phyloP scores from a whole-genome alignment of 2,329 filamentous ascomycete genomes.

The Ascochyta clinopodiicola region DNA sequence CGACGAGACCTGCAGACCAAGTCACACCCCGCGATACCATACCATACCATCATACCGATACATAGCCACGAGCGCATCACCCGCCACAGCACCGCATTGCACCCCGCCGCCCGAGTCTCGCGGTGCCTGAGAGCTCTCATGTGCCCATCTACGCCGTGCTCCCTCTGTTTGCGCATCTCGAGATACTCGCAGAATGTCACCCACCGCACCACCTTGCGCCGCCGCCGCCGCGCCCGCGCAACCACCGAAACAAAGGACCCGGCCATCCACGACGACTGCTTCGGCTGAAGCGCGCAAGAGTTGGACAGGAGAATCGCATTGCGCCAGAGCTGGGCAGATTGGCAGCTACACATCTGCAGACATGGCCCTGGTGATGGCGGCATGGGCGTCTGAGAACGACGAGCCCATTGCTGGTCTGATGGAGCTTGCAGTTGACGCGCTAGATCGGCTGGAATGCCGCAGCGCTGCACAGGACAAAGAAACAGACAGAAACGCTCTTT shows the following conservation, averaged over 20 bases:
- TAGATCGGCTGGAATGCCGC: constrained; percentile 39
- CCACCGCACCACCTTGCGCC: constrained; percentile 43
- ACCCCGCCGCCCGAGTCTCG: constrained; percentile 26
- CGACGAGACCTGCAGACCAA: constrained; percentile 29
- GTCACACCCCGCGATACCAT: constrained; percentile 21
- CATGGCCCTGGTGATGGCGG: constrained; percentile 9
- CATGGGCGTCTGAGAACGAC: constrained; percentile 34
- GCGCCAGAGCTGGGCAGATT: constrained; percentile 18
- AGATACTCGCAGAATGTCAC: constrained; percentile 44
- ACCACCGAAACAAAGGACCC: constrained; percentile 44
- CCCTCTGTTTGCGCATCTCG: constrained; percentile 45
- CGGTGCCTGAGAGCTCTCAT: constrained; percentile 45
- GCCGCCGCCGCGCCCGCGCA: constrained; percentile 34
- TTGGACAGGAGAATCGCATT: constrained; percentile 18
- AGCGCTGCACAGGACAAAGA: constrained; percentile 26
- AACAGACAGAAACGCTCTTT: constrained; percentile 26
- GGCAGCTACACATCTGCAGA: constrained; percentile 23
- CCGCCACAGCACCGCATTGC: constrained; percentile 2
- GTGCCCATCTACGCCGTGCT: constrained; percentile 46
- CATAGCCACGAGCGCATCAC: background rate
- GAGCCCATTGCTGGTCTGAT: constrained; percentile 32
- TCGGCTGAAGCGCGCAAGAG: constrained; percentile 36
- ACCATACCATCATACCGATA: background rate
- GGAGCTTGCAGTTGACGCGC: constrained; percentile 35
- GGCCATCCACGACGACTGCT: constrained; percentile 43